Evolutionary conservation across 2,329 filamentous ascomycete genomes (phyloP).

Genomic region (Dactylellina haptotyla): DNA sequence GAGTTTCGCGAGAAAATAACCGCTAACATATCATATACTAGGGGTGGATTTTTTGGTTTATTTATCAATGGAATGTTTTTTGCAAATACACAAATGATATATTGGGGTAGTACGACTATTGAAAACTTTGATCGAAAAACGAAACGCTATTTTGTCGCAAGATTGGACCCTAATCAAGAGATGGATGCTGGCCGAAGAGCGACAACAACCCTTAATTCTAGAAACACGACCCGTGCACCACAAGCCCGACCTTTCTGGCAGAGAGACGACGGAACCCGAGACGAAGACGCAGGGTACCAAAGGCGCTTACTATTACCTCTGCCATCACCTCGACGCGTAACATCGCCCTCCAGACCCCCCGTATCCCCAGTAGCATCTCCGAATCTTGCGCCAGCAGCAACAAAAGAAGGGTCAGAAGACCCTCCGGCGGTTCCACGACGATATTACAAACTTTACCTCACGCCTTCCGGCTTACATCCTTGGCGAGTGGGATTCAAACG

Average conservation of each 20-base stretch:
- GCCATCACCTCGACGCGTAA: conserved; percentile 22
- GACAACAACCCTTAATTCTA: conserved; percentile 26
- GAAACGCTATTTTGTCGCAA: conserved; percentile 50
- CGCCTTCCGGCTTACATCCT: conserved; percentile 37
- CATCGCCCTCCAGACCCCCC: conserved; percentile 29
- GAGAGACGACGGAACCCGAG: conserved; percentile 39
- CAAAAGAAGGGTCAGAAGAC: conserved; percentile 16
- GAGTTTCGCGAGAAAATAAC: not conserved
- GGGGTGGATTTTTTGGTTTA: conserved; percentile 50
- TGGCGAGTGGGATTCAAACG: conserved; percentile 49
- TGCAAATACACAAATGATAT: conserved; percentile 47
- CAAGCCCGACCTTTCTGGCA: conserved; percentile 47
- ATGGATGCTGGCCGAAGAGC: conserved; percentile 20
- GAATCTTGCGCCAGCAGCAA: not conserved
- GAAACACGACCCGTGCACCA: conserved; percentile 15
- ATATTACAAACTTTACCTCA: conserved; percentile 52
- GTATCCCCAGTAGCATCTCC: conserved; percentile 16
- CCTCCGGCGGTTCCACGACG: conserved; percentile 17
- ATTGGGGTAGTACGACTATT: conserved; percentile 46
- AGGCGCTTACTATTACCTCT: conserved; percentile 36
- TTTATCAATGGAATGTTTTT: conserved; percentile 51
- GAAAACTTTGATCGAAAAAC: conserved; percentile 54
- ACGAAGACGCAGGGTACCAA: conserved; percentile 44
- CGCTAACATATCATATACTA: conserved; percentile 13
- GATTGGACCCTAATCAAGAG: conserved; percentile 44